A percentile compares a stretch with the other conserved stretches of the same genome.
Conservation (phyloP, 352 stramenopile genomes). For the Globisporangium heterothallicum region DNA sequence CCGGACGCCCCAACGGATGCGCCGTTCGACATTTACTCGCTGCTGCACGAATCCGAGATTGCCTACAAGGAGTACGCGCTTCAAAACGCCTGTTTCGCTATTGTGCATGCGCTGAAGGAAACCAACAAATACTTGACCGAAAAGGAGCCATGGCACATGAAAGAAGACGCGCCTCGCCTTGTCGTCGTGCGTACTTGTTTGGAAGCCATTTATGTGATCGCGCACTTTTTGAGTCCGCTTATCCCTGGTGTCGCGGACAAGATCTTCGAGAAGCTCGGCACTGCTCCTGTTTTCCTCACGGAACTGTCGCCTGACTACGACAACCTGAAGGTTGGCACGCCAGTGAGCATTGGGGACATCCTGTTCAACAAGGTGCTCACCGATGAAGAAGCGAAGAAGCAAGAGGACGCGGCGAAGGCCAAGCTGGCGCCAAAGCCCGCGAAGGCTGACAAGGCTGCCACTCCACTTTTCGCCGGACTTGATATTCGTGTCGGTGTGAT, state of each 20-base stretch:
- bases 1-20: slow-evolving; percentile 46
- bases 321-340: slow-evolving; percentile 90
- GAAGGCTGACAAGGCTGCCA: slow-evolving; percentile 45
- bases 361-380: slow-evolving; percentile 92
- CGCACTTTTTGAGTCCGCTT: slow-evolving; percentile 95
- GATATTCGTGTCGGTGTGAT: slow-evolving; percentile 83
- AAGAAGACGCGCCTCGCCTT: slow-evolving; percentile 82
- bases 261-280: slow-evolving; percentile 96
- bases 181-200: slow-evolving; percentile 93
- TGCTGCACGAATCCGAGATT: slow-evolving; percentile 76
- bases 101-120: slow-evolving; percentile 89
- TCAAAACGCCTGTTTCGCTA: slow-evolving; percentile 84
- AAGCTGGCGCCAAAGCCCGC: slow-evolving; percentile 34
- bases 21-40: slow-evolving; percentile 84
- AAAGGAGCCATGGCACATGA: slow-evolving; percentile 97
- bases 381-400: slow-evolving; percentile 70
- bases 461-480: slow-evolving; percentile 64
- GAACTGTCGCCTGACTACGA: slow-evolving; percentile 80
- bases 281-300: slow-evolving; percentile 61
- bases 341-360: slow-evolving; percentile 91
- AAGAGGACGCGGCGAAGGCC: slow-evolving; percentile 39
- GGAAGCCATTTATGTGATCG: slow-evolving; percentile 96
- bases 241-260: slow-evolving; percentile 85
- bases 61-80: slow-evolving; percentile 93
- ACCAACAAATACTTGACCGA: slow-evolving; percentile 98